Evolutionary conservation across 108 stramenopile genomes (phyloP).

Genomic region (Nitzschia inconspicua): DNA sequence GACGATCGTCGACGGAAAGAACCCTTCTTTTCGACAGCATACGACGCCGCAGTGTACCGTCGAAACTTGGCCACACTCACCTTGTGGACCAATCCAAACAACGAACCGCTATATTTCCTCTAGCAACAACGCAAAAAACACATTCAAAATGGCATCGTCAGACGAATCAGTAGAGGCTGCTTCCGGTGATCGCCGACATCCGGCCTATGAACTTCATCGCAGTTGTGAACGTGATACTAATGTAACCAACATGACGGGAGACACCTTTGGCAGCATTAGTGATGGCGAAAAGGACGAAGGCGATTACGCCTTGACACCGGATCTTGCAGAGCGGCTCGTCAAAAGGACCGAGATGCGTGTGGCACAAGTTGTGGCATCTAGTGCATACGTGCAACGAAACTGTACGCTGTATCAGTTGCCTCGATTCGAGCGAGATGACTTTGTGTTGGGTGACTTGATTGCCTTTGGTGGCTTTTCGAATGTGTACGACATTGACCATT

Average conservation of each 20-base stretch:
- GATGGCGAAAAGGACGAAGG: slow-evolving; percentile 22
- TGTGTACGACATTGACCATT: slow-evolving; percentile 29
- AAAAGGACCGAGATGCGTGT: slow-evolving; percentile 52
- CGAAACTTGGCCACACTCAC: too few species aligned
- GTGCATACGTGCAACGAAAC: slow-evolving; percentile 32
- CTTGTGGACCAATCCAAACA: background rate
- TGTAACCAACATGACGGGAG: slow-evolving; percentile 22
- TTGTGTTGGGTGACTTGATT: slow-evolving; percentile 48
- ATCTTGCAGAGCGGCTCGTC: slow-evolving; percentile 45
- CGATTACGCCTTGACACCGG: slow-evolving; percentile 33
- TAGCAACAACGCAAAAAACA: background rate
- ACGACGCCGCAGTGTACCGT: background rate
- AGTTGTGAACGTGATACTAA: slow-evolving; percentile 32
- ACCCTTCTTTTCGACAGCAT: background rate
- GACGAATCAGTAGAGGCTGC: slow-evolving; percentile 17
- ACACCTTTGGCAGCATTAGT: slow-evolving; percentile 20
- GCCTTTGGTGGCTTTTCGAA: slow-evolving; percentile 52
- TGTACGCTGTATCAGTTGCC: slow-evolving; percentile 44
- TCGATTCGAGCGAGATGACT: slow-evolving; percentile 42
- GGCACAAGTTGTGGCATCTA: slow-evolving; percentile 40
- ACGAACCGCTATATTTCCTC: background rate
- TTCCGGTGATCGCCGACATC: slow-evolving; percentile 10
- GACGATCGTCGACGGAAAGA: background rate
- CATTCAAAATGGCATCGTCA: slow-evolving; percentile 18
- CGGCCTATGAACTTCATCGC: slow-evolving; percentile 27